Base-by-base conservation (phyloP, 2,329 filamentous ascomycete species). In the Orbilia brochopaga region DNA sequence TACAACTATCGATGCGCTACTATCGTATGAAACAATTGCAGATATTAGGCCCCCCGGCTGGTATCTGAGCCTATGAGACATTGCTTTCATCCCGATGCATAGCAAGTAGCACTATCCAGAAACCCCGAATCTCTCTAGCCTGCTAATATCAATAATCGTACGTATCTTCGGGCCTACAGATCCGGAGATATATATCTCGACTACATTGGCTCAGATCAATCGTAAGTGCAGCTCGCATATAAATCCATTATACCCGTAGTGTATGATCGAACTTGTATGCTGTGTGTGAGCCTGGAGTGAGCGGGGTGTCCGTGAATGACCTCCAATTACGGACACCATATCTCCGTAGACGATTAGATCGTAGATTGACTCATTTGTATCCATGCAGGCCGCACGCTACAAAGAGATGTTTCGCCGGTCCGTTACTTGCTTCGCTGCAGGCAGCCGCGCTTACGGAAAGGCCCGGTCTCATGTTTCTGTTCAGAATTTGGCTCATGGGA, bases 151-250 rank as follows among this genome's bases (percentile, higher is more conserved):
- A 32, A 35, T 32, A 53, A 32, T 15, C 51, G 32, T 53, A 11
- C 21, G 32, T 53, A 30, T 53, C 27, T 23, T 53, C 27, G 51
- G 32, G 51, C 51, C 51, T 30, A 21, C 21, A 51, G 17, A n/a
- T n/a, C n/a, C n/a, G n/a, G n/a, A n/a, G n/a, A 32, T 32, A 30
- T 32, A 53, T 53, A 30, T 53, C 24, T n/a, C 2, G 24, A 32
- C 27, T 53, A 23, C 27, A 53, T 30, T 53, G 13, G 10, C 24
- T 19, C 7, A 52, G n/a, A n/a, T n/a, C n/a, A 53, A 53, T 53
- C 51, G 51, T 35, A 53, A 53, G 51, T 53, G 24, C 24, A 23
- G 23, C 51, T 53, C 27, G 23, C 51, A 32, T 52, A 53, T 53
- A 53, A 13, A 32, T 35, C 51, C 7, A 53, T 53, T 32, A 32